A percentile compares a stretch with the other conserved stretches of the same genome.
Evolutionary conservation across 139 green algal genomes (phyloP).

Genomic region (Trebouxia sp.): DNA sequence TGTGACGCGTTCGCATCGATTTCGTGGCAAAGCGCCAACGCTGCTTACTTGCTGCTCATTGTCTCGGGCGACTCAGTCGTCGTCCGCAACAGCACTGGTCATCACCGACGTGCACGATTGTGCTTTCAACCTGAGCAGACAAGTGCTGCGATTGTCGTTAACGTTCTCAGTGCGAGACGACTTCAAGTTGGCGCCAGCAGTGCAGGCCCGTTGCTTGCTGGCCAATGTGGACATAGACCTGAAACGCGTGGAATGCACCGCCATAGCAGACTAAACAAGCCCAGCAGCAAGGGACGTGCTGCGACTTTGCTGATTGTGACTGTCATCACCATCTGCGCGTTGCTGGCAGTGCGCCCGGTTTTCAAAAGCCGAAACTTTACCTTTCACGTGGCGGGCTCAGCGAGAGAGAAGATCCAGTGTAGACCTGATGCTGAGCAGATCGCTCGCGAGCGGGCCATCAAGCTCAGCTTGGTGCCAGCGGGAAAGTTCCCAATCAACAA

Average conservation of each 20-base stretch:
- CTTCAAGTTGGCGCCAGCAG: too few relatives aligned
- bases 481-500: slow-evolving; percentile 1
- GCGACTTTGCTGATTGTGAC: not conserved
- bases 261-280: slow-evolving; percentile 2
- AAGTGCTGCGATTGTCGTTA: too few relatives aligned
- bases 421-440: not conserved
- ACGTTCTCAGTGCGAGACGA: too few relatives aligned
- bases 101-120: too few relatives aligned
- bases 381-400: not conserved
- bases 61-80: too few relatives aligned
- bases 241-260: not conserved
- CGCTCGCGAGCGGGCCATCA: not conserved
- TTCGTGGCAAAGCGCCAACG: too few relatives aligned
- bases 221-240: not conserved
- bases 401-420: not conserved
- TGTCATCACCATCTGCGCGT: not conserved
- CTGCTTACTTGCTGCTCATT: too few relatives aligned
- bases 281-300: not conserved
- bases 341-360: not conserved
- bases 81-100: too few relatives aligned
- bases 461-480: not conserved
- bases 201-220: too few relatives aligned
- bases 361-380: not conserved
- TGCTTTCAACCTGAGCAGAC: too few relatives aligned
- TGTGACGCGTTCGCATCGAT: too few relatives aligned